These are phyloP conservation scores for Myxozyma nipponensis DNA, from an alignment of 805 yeast species.

Conservation along the genomic window DNA sequence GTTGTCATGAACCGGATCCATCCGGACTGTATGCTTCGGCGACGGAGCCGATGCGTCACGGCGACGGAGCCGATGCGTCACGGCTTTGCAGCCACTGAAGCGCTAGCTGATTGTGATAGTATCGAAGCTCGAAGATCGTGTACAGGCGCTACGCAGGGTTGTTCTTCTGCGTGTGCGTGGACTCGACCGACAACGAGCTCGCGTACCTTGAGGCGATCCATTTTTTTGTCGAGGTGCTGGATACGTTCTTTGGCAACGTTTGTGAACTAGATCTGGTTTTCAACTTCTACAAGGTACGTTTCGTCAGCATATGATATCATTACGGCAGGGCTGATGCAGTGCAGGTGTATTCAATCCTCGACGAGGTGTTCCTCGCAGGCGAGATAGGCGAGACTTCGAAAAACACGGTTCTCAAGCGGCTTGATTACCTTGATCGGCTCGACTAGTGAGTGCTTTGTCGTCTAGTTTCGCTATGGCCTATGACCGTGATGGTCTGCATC, in stretches of 20 bases:
- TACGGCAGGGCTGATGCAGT: too few relatives aligned
- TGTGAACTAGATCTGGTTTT: constrained; percentile 92
- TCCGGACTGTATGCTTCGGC: too few relatives aligned
- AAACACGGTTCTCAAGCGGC: constrained; percentile 57
- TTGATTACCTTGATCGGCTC: constrained; percentile 59
- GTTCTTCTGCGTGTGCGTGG: constrained; percentile 81
- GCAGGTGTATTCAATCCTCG: constrained; percentile 63
- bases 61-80: too few relatives aligned
- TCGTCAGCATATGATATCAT: not conserved
- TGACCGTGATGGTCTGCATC: too few relatives aligned
- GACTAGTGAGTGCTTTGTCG: too few relatives aligned
- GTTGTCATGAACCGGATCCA: too few relatives aligned
- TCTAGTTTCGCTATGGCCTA: too few relatives aligned
- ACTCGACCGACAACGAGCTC: constrained; percentile 74
- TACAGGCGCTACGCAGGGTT: constrained; percentile 90
- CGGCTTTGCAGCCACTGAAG: too few relatives aligned
- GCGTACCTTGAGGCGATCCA: constrained; percentile 80
- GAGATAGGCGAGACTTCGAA: constrained; percentile 85
- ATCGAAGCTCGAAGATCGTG: constrained; percentile 62
- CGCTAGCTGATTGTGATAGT: constrained; percentile 31
- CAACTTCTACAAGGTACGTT: constrained; percentile 66
- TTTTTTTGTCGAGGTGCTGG: constrained; percentile 81
- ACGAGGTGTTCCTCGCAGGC: constrained; percentile 86
- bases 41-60: too few relatives aligned
- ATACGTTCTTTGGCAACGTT: constrained; percentile 80